phyloP scores from a whole-genome alignment of 176 grass and related monocot genomes.

The Areca catechu region DNA sequence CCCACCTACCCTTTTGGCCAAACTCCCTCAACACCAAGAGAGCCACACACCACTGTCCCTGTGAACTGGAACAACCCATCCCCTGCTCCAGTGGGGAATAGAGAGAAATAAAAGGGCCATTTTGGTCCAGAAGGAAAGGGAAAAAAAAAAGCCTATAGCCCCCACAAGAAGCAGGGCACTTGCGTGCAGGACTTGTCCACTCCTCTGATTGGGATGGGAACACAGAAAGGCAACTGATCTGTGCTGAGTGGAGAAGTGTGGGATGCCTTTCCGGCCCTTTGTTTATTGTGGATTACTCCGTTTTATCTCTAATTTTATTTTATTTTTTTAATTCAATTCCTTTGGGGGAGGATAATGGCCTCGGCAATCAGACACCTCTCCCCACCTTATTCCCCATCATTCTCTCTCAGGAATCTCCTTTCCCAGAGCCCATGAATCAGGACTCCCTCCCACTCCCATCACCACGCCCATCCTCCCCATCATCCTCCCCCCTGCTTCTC shows the following conservation, averaged over 20 bases:
- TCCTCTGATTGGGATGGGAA: conserved; percentile 31
- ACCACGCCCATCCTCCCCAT: no score
- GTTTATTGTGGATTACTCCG: conserved; percentile 11
- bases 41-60: no score
- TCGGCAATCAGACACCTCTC: conserved; percentile 3
- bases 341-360: conserved; percentile 17
- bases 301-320: not conserved
- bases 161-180: conserved; percentile 23
- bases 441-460: conserved; percentile 5
- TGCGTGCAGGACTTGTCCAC: conserved; percentile 55
- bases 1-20: conserved; percentile 9
- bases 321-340: conserved; percentile 5
- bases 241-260: conserved; percentile 5
- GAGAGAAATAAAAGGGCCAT: not conserved
- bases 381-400: conserved; percentile 21
- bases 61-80: no score
- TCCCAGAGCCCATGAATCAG: conserved; percentile 33
- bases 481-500: not conserved
- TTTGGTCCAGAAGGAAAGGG: not conserved
- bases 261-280: not conserved
- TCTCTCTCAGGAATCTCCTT: conserved; percentile 27
- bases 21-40: not conserved
- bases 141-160: not conserved
- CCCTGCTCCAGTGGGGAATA: not conserved
- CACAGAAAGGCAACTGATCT: conserved; percentile 10